Conservation (phyloP, 441 rosid genomes). For the Populus tomentosa region DNA sequence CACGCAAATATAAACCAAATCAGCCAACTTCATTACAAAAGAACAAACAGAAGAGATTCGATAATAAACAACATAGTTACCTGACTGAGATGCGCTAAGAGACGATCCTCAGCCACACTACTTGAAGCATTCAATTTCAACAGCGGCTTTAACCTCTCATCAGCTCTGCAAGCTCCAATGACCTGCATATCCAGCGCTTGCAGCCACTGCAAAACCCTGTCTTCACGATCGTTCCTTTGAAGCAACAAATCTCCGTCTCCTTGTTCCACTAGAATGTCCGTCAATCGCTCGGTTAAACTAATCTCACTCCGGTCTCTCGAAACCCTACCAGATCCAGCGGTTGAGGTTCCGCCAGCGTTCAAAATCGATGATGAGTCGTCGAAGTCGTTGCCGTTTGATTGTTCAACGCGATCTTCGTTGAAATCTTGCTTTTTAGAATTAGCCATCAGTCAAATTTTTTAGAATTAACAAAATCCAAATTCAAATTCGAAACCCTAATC, state of each 20-base stretch:
- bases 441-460: slow-evolving; percentile 37
- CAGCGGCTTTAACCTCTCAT: slow-evolving; percentile 90
- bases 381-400: slow-evolving; percentile 33
- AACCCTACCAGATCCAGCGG: slow-evolving; percentile 39
- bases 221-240: slow-evolving; percentile 58
- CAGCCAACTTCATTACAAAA: neutral
- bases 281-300: slow-evolving; percentile 55
- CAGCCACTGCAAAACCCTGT: slow-evolving; percentile 76
- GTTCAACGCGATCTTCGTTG: slow-evolving; percentile 36
- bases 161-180: slow-evolving; percentile 87
- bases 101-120: slow-evolving; percentile 70
- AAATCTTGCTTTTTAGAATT: slow-evolving; percentile 40
- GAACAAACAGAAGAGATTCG: neutral
- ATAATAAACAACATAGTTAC: slow-evolving; percentile 25
- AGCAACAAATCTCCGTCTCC: slow-evolving; percentile 68
- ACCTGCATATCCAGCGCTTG: slow-evolving; percentile 90
- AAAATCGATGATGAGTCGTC: slow-evolving; percentile 32
- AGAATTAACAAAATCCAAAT: neutral
- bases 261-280: slow-evolving; percentile 42
- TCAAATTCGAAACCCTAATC: slow-evolving; percentile 14
- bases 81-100: slow-evolving; percentile 81
- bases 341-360: slow-evolving; percentile 26
- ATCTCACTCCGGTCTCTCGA: slow-evolving; percentile 24
- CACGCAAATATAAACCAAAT: neutral
- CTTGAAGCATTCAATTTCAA: slow-evolving; percentile 60